Base-by-base conservation (phyloP, 331 rosid species). In the Spiraea crenata region DNA sequence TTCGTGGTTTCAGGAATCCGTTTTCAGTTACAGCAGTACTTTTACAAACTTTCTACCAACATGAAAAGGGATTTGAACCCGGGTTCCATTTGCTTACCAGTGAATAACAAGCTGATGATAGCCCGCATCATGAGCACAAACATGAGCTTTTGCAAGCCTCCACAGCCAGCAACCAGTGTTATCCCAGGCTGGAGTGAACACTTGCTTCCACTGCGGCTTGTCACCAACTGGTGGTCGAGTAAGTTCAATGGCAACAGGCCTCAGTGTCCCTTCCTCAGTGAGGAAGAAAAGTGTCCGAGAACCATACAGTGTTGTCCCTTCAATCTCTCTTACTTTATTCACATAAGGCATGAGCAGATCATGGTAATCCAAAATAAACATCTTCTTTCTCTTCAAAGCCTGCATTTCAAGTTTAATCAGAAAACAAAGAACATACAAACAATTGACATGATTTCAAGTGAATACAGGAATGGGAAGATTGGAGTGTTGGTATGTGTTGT, bases 191-290 rank as follows among this genome's bases (percentile, higher is more conserved):
- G 92, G 82, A 6, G 79, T 81, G 57, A 80, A 76, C 13, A 81
- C 82, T 79, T 81, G 77, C 77, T 85, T 87, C 92, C 92, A 87
- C 42, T 85, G 90, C 13, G 83, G 86, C 68, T 81, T 85, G 7
- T 80, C 88, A 65, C 67, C 69, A 13, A 63, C 69, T 0, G 78
- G 49, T 4, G 92, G 90, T 6, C 90, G 80, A 9, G 88, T 83
- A 37, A 89, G 85, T 72, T 89, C 96, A 55, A 89, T 89, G 31
- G 88, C 92, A 20, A 89, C 7, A 63, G 92, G 92, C 84, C 82
- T 86, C 74, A 87, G 49, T 65, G 88, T 89, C 64, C 84, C 90
- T 55, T 86, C 79, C 16, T 48, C 58, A 10, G 84, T 89, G 7
- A 87, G 86, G 73, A 83, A 83, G 63, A 89, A 82, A 3, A 89